phyloP scores from a whole-genome alignment of 1,284 basidiomycete species.

The Ustilago trichophora region DNA sequence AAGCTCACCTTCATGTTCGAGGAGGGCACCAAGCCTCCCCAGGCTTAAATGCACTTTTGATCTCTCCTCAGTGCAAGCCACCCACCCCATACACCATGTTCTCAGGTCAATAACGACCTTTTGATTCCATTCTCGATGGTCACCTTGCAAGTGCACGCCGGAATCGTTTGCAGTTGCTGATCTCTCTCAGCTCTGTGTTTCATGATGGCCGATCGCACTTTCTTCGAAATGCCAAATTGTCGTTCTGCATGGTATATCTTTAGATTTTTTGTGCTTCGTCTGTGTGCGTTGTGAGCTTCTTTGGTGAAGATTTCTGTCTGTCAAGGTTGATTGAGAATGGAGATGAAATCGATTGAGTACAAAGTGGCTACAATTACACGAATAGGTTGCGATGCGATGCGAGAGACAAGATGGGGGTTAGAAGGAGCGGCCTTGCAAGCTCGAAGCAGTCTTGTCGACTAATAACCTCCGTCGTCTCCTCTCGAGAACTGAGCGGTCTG shows the following conservation, averaged over 20 bases:
- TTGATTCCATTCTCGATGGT: constrained; percentile 11
- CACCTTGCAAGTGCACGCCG: neutral
- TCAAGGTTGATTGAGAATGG: too few species aligned
- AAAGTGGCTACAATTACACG: too few species aligned
- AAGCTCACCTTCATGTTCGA: constrained; percentile 67
- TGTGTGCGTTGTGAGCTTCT: neutral
- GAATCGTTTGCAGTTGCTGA: too few species aligned
- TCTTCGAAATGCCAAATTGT: constrained; percentile 30
- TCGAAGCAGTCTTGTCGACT: neutral
- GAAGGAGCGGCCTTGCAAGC: too few species aligned
- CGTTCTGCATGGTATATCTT: constrained; percentile 36
- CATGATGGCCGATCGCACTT: too few species aligned
- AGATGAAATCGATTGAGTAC: too few species aligned
- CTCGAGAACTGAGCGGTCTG: constrained; percentile 43
- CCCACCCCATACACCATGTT: constrained; percentile 12
- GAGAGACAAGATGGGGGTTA: too few species aligned
- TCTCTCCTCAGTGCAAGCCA: too few species aligned
- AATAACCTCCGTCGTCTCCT: constrained; percentile 40
- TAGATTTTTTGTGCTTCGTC: neutral
- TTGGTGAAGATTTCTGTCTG: too few species aligned
- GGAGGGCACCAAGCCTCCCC: constrained; percentile 62
- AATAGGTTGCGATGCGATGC: too few species aligned
- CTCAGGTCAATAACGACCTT: constrained; percentile 30
- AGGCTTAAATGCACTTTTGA: constrained; percentile 44
- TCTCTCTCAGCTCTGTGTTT: constrained; percentile 14